Conservation (phyloP, 2,329 filamentous ascomycete genomes). For the Atkinsonella hypoxylon region DNA sequence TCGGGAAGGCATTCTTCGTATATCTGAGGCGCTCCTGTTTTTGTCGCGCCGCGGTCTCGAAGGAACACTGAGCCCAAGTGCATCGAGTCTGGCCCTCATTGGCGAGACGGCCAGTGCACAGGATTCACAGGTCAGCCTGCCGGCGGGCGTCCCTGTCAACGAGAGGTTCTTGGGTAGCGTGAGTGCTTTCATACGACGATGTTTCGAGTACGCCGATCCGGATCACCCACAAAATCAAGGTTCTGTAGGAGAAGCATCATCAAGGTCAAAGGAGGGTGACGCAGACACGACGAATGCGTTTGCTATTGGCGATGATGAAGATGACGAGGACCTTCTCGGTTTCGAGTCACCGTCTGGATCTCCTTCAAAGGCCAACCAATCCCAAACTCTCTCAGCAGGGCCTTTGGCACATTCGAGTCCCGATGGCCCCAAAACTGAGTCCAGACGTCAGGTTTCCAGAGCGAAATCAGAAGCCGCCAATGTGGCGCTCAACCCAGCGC, state of each 20-base stretch:
- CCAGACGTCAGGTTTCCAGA: slow-evolving; percentile 38
- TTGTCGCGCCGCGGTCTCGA: slow-evolving; percentile 80
- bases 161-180: slow-evolving; percentile 88
- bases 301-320: slow-evolving; percentile 59
- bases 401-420: slow-evolving; percentile 7
- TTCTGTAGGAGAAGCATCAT: neutral
- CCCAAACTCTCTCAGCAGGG: slow-evolving; percentile 27
- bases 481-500: slow-evolving; percentile 79
- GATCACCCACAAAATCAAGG: slow-evolving; percentile 57
- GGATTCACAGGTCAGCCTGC: slow-evolving; percentile 27
- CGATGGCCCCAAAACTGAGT: slow-evolving; percentile 9
- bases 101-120: slow-evolving; percentile 19
- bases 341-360: slow-evolving; percentile 36
- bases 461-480: slow-evolving; percentile 71
- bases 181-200: slow-evolving; percentile 87
- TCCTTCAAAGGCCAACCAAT: slow-evolving; percentile 30
- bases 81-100: slow-evolving; percentile 42
- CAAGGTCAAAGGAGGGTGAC: slow-evolving; percentile 14
- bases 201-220: slow-evolving; percentile 96
- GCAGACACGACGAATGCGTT: slow-evolving; percentile 39
- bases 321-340: slow-evolving; percentile 47
- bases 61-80: slow-evolving; percentile 55
- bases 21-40: slow-evolving; percentile 89
- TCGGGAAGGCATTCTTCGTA: slow-evolving; percentile 84
- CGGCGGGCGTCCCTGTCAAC: slow-evolving; percentile 51